A percentile compares a stretch with the other conserved stretches of the same genome.
Conservation (phyloP, 1,284 basidiomycete genomes). For the Afroboletus lepidellus region DNA sequence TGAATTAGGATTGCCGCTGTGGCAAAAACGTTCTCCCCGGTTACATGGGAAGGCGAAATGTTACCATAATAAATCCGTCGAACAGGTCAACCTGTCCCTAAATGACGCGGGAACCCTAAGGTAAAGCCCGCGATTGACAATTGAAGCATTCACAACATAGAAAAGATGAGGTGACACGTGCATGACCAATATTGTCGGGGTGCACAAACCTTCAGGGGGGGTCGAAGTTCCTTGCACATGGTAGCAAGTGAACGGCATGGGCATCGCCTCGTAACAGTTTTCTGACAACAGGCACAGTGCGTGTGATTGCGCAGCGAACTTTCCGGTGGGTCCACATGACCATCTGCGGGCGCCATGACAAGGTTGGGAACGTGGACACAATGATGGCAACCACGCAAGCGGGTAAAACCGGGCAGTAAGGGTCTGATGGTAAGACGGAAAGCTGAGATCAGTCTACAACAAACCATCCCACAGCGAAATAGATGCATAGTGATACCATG, state of each 20-base stretch:
- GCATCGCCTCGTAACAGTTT: neutral
- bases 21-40: neutral
- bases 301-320: neutral
- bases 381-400: neutral
- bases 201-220: neutral
- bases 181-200: neutral
- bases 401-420: neutral
- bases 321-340: neutral
- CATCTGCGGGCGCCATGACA: neutral
- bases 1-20: neutral
- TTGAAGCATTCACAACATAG: neutral
- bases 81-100: neutral
- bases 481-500: no score
- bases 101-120: neutral
- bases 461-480: neutral
- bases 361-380: neutral
- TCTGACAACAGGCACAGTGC: neutral
- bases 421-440: neutral
- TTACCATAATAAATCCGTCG: neutral
- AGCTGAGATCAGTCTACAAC: neutral
- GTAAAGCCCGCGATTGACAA: neutral
- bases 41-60: neutral
- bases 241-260: neutral
- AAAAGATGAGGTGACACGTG: neutral
- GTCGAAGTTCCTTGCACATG: neutral